Base-by-base conservation (phyloP, 441 rosid species). In the Brassica balearica region DNA sequence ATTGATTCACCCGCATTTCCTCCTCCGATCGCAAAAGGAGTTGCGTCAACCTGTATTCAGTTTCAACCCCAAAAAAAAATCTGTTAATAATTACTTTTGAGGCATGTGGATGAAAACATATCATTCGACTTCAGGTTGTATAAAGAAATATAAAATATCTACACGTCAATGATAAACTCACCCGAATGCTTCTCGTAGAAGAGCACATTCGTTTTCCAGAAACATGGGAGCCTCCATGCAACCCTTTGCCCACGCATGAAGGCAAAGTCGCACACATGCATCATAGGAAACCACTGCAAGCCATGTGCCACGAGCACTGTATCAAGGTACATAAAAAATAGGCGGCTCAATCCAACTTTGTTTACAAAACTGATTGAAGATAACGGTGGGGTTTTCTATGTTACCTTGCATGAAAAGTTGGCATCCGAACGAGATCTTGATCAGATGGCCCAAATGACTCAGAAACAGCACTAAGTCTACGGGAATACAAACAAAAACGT, bases 161-260 rank as follows among this genome's bases (percentile, higher is more conserved):
- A 46, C 19, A 9, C 22, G 15, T 65, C 5, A 63, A 65, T 32
- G 46, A 59, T 46, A 68, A 77, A 82, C 94, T 85, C 80, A 96
- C 99, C 99, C 87, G 81, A 96, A 96, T 77, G 94, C 82, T 73
- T 92, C 96, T 59, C 99, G 93, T 48, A 94, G 82, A 68, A 94
- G 80, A 80, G 23, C 23, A 22, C 23, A 22, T 22, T 22, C 23
- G 23, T 22, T 22, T 22, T 22, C 23, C 23, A 22, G 89, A 83
- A 92, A 96, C 87, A 89, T 87, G 27, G 99, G 99, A 85, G 99
- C 97, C 85, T 96, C 98, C 93, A 81, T 85, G 87, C 98, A 96
- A 69, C 99, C 97, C 87, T 87, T 90, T 58, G 99, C 97, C 99
- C 99, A 96, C 73, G 99, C 98, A 85, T 96, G 95, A 80, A 96